Evolutionary conservation across 129 eudicot species (phyloP).

Genomic region (Scalesia atractyloides): DNA sequence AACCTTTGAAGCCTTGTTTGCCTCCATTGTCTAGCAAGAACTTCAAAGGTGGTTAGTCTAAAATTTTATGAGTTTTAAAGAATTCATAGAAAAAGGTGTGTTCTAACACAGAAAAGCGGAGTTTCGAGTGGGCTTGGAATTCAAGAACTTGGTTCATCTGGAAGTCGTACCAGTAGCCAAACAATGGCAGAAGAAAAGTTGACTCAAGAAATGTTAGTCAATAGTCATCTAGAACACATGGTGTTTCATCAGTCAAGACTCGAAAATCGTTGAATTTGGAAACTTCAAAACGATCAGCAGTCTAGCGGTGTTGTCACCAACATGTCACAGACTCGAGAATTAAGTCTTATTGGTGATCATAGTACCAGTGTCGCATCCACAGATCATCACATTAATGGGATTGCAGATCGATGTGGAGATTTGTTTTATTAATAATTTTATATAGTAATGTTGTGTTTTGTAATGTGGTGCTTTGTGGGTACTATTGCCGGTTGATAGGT

Average conservation of each 20-base stretch:
- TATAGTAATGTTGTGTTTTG: constrained; percentile 18
- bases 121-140: too few species aligned
- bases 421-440: not conserved
- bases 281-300: constrained; percentile 24
- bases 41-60: too few species aligned
- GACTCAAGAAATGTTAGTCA: constrained; percentile 27
- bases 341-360: constrained; percentile 38
- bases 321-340: constrained; percentile 31
- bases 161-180: too few species aligned
- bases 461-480: constrained; percentile 43
- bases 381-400: constrained; percentile 46
- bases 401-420: constrained; percentile 70
- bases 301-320: constrained; percentile 27
- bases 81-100: too few species aligned
- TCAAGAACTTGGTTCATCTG: too few species aligned
- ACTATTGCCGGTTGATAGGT: constrained; percentile 74
- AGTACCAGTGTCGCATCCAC: constrained; percentile 35
- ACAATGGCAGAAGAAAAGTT: too few species aligned
- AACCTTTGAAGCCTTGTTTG: too few species aligned
- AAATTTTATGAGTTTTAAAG: too few species aligned
- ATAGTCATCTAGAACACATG: constrained; percentile 27
- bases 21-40: too few species aligned
- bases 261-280: constrained; percentile 40
- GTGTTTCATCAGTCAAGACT: constrained; percentile 39
- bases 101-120: too few species aligned